Base-by-base conservation (phyloP, 2,329 filamentous ascomycete genomes). In the Aureobasidium zeae region DNA sequence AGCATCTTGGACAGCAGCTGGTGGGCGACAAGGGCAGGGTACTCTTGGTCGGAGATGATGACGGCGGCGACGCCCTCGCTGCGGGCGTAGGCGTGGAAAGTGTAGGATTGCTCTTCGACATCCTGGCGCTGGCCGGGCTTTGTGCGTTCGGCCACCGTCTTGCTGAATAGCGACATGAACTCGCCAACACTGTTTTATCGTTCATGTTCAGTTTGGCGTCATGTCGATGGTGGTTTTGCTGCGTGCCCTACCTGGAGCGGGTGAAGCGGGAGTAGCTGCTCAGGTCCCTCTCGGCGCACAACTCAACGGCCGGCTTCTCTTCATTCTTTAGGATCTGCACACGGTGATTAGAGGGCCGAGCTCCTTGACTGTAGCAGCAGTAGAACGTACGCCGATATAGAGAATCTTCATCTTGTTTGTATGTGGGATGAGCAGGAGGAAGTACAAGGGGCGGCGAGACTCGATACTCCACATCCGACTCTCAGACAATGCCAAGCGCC, bases 351-450 rank as follows among this genome's bases (percentile, higher is more conserved):
- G 47, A 36, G n/a, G n/a, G n/a, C 17, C 26, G 33, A 32, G 11
- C 21, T 12, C n/a, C n/a, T 12, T 19, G 47, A 47, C 54, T 54
- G 51, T 52, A 52, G 53, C 50, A 43, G 47, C 47, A 38, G 48
- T 11, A 16, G 33, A 11, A 7, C 79, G 52, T 79, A 91, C 86
- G 57, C 85, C 86, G 61, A 93, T 86, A 67, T 91, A 91, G 65
- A 83, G 74, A 64, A 91, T 70, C 77, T 88, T 89, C 85, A 89
- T 89, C n/a, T n/a, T n/a, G n/a, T n/a, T n/a, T n/a, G n/a, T n/a
- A n/a, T n/a, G n/a, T n/a, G n/a, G n/a, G n/a, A n/a, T n/a, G n/a
- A n/a, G n/a, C n/a, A n/a, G n/a, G n/a, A n/a, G n/a, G n/a, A n/a
- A n/a, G n/a, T n/a, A n/a, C n/a, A n/a, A n/a, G n/a, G n/a, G n/a